phyloP scores from a whole-genome alignment of 305 asterid species.

The Andrographis paniculata region DNA sequence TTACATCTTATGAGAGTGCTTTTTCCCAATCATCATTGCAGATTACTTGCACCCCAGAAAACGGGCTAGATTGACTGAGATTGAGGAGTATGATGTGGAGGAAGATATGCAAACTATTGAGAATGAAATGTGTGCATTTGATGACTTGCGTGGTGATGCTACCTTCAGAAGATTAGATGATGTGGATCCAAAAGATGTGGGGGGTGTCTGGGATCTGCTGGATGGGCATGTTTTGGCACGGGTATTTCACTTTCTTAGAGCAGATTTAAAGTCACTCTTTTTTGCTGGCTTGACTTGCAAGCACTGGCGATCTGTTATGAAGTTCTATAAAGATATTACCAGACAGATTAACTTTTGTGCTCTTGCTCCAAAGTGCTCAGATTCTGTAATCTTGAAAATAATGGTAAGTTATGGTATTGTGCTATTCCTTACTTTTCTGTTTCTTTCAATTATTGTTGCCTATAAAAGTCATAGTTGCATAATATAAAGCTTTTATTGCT shows the following conservation, averaged over 20 bases:
- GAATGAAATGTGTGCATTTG: slow-evolving; percentile 50
- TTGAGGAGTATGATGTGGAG: slow-evolving; percentile 56
- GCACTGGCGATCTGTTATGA: slow-evolving; percentile 77
- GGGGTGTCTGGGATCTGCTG: slow-evolving; percentile 66
- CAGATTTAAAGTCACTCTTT: slow-evolving; percentile 70
- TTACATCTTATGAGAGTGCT: neutral
- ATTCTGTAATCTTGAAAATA: slow-evolving; percentile 48
- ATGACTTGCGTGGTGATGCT: slow-evolving; percentile 53
- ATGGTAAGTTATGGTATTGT: slow-evolving; percentile 43
- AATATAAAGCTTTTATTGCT: slow-evolving; percentile 14
- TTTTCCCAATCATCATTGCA: slow-evolving; percentile 21
- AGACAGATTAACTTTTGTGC: slow-evolving; percentile 69
- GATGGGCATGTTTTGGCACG: slow-evolving; percentile 79
- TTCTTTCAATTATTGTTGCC: neutral
- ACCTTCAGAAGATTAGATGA: slow-evolving; percentile 37
- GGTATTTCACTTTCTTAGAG: slow-evolving; percentile 86
- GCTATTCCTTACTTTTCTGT: neutral
- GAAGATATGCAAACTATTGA: slow-evolving; percentile 29
- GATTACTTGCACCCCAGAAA: slow-evolving; percentile 68
- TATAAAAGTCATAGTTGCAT: slow-evolving; percentile 1
- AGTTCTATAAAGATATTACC: slow-evolving; percentile 51
- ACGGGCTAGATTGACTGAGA: slow-evolving; percentile 53
- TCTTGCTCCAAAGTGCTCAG: slow-evolving; percentile 57
- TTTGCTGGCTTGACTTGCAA: slow-evolving; percentile 80
- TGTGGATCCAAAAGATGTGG: slow-evolving; percentile 35